Conservation (phyloP, 345 rosid genomes). For the Crucihimalaya himalaica region DNA sequence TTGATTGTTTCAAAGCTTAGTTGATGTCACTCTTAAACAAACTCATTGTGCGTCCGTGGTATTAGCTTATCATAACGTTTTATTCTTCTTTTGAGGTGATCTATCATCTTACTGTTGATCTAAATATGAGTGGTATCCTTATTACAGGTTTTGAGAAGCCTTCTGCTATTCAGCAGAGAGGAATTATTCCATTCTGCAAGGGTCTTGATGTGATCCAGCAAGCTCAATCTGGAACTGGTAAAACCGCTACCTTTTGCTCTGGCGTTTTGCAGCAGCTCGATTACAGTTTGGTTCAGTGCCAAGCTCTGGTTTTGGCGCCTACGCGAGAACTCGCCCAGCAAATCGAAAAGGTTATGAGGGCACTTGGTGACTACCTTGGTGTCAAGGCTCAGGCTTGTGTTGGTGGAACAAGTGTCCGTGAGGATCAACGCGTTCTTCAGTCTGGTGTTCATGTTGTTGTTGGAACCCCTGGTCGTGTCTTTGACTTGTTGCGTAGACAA, state of each 20-base stretch:
- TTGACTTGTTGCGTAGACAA: conserved; percentile 89
- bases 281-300: conserved; percentile 65
- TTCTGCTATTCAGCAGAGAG: conserved; percentile 96
- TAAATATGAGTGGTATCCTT: not conserved
- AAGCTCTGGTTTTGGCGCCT: conserved; percentile 86
- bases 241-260: conserved; percentile 94
- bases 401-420: conserved; percentile 95
- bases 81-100: not conserved
- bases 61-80: not conserved
- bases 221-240: conserved; percentile 95
- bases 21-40: not conserved
- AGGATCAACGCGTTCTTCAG: conserved; percentile 90
- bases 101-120: not conserved
- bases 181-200: conserved; percentile 89
- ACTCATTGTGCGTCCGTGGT: not conserved
- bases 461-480: conserved; percentile 97
- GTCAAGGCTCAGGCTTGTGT: conserved; percentile 96
- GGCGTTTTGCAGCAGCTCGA: conserved; percentile 91
- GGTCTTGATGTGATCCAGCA: conserved; percentile 96
- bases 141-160: conserved; percentile 83
- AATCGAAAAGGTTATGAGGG: conserved; percentile 96
- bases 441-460: conserved; percentile 95
- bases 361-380: conserved; percentile 88
- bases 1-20: not conserved
- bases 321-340: conserved; percentile 94